Percentiles rank a stretch among this genome's conserved stretches.
phyloP scores from a whole-genome alignment of 2,329 filamentous ascomycete genomes.

The Aureobasidium uvarum region DNA sequence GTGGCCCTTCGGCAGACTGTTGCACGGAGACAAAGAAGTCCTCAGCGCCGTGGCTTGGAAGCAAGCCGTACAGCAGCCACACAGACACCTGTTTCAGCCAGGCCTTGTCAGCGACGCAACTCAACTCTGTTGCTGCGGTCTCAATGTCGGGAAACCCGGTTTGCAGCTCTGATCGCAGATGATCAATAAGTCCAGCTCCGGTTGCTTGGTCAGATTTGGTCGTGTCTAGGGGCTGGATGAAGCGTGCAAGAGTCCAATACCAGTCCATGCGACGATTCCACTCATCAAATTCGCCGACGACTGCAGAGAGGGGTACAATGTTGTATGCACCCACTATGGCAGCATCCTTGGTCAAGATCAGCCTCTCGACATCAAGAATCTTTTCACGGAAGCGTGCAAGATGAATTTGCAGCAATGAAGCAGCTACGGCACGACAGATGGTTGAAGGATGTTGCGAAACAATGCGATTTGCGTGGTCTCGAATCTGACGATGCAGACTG shows the following conservation, averaged over 20 bases:
- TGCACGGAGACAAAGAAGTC: slow-evolving; percentile 76
- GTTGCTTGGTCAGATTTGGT: slow-evolving; percentile 30
- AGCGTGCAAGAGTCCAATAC: slow-evolving; percentile 71
- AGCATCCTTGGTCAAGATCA: slow-evolving; percentile 73
- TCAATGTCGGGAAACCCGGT: slow-evolving; percentile 90
- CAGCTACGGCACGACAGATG: slow-evolving; percentile 83
- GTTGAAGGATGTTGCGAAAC: slow-evolving; percentile 70
- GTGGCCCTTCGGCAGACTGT: slow-evolving; percentile 34
- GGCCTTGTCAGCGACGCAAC: slow-evolving; percentile 76
- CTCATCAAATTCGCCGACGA: slow-evolving; percentile 79
- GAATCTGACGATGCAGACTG: slow-evolving; percentile 70
- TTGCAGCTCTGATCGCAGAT: slow-evolving; percentile 70
- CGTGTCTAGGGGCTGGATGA: slow-evolving; percentile 55
- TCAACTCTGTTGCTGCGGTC: slow-evolving; percentile 67
- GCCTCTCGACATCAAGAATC: slow-evolving; percentile 78
- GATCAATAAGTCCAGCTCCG: slow-evolving; percentile 68
- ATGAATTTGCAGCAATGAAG: slow-evolving; percentile 70
- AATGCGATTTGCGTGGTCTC: slow-evolving; percentile 64
- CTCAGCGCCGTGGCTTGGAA: slow-evolving; percentile 72
- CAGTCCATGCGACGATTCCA: slow-evolving; percentile 85
- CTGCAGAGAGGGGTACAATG: slow-evolving; percentile 83
- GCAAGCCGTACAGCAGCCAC: slow-evolving; percentile 84
- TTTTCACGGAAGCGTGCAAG: slow-evolving; percentile 78
- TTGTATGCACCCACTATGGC: slow-evolving; percentile 84
- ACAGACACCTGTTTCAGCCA: slow-evolving; percentile 89